Base-by-base conservation (phyloP, 2,329 filamentous ascomycete genomes). In the Colletotrichum lindemuthianum region DNA sequence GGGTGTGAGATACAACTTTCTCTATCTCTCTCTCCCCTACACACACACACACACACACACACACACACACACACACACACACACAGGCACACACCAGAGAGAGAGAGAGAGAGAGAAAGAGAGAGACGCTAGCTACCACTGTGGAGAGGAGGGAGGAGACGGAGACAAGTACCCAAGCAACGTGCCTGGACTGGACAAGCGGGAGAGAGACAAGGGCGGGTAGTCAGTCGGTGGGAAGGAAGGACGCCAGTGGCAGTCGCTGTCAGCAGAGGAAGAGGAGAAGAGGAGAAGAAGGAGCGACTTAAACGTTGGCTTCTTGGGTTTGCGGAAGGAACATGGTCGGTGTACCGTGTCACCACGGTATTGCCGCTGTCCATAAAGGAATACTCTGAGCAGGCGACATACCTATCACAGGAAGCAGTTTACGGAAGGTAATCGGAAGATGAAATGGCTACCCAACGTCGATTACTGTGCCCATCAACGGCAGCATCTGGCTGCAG, bases 301-400 rank as follows among this genome's bases (percentile, higher is more conserved):
- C 53, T 57, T 48, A 39, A 36, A 43, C 16, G 50, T 55, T 49
- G 37, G 56, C 33, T 60, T 49, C 32, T 64, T 60, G 56, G 60
- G 11, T 60, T 41, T 8, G 48, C 13, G 32, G 24, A 24, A 24
- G 24, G 24, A 24, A 24, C 24, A 5, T 40, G 37, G 37, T 13
- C 9, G 37, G 37, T 40, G n/a, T n/a, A n/a, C n/a, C n/a, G n/a
- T n/a, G 24, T 24, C 24, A 24, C 24, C 24, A 24, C 24, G 24
- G 24, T 24, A 24, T 24, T 24, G 4, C 24, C 24, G 24, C 5
- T 24, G 24, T 4, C 24, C 24, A 24, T 24, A 4, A 24, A 24
- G 24, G 24, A 24, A 24, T 24, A 24, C 24, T 24, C 24, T 24
- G 5, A 24, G 24, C 24, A 24, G 24, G 24, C 24, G 24, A 24